Base-by-base conservation (phyloP, 768 basidiomycete species). In the Trametes coccinea region DNA sequence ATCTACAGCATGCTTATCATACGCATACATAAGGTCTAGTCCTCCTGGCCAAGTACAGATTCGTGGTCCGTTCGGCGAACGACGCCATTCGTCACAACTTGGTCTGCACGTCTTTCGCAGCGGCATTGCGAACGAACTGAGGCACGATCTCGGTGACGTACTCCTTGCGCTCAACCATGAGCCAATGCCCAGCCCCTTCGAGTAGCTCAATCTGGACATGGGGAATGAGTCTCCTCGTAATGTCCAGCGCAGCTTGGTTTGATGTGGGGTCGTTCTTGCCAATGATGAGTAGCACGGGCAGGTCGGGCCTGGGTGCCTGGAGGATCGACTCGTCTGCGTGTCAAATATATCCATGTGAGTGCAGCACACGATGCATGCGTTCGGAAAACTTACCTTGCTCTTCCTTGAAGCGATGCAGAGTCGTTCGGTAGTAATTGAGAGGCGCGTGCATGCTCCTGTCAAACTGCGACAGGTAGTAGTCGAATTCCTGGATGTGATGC, bases 341-440 rank as follows among this genome's bases (percentile, higher is more conserved):
- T n/a, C 43, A 58, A 16, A 60, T 17, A 16, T 61, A 5, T 5
- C 34, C 34, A 37, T 37, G 63, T 54, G 31, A 61, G 54, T 40
- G 34, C 9, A 14, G 39, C 27, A 51, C 17, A 29, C 33, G 55
- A 4, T 39, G 55, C 41, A 33, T 14, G 30, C 22, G 63, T 51
- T 14, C 30, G 8, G 16, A 33, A 27, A 44, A 54, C 58, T n/a
- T 17, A 75, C 80, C 75, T 67, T 65, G 66, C 67, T 92, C 88
- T 72, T 93, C 91, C 16, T 90, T 83, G 69, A 81, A 82, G n/a
- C 88, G 82, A 60, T 77, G 60, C 61, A 79, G 78, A 11, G 76
- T 71, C 2, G 88, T 90, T 34, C 89, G 82, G 64, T 92, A 92
- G 70, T 90, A 93, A 59, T 88, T 89, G n/a, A 91, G 72, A 3